These are phyloP conservation scores for Xylaria arbuscula DNA, from an alignment of 2,329 filamentous ascomycete genomes.

Conservation along the genomic window DNA sequence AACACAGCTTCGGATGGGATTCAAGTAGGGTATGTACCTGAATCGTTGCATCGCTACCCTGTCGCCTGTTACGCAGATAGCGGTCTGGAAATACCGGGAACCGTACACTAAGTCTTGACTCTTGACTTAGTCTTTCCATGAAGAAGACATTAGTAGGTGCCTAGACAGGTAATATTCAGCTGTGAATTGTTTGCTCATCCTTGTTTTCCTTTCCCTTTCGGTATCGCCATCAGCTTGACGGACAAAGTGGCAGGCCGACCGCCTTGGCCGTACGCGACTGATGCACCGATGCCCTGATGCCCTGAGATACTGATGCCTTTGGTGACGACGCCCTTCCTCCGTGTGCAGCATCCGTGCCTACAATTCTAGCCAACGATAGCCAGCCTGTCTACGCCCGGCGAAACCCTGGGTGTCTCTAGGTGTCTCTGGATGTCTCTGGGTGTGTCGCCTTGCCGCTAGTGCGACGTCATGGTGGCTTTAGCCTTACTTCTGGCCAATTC, in stretches of 20 bases:
- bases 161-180: too few species aligned
- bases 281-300: too few species aligned
- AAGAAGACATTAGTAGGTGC: too few species aligned
- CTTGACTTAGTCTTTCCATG: too few species aligned
- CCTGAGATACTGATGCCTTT: not conserved
- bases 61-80: too few species aligned
- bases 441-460: not conserved
- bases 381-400: not conserved
- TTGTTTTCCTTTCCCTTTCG: not conserved
- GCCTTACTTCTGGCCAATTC: slow-evolving; percentile 1
- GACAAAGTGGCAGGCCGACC: not conserved
- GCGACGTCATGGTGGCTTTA: slow-evolving; percentile 7
- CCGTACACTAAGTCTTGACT: too few species aligned
- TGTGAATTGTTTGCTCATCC: not conserved
- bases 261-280: slow-evolving; percentile 1
- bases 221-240: slow-evolving; percentile 1
- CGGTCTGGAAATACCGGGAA: too few species aligned
- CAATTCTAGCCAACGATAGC: not conserved
- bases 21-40: too few species aligned
- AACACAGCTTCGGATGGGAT: not conserved
- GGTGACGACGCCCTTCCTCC: not conserved
- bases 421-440: not conserved
- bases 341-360: too few species aligned
- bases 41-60: too few species aligned
- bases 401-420: not conserved